A percentile compares a stretch with the other conserved stretches of the same genome.
Conservation (phyloP, 768 basidiomycete genomes). For the Xerocomellus dryophilus region DNA sequence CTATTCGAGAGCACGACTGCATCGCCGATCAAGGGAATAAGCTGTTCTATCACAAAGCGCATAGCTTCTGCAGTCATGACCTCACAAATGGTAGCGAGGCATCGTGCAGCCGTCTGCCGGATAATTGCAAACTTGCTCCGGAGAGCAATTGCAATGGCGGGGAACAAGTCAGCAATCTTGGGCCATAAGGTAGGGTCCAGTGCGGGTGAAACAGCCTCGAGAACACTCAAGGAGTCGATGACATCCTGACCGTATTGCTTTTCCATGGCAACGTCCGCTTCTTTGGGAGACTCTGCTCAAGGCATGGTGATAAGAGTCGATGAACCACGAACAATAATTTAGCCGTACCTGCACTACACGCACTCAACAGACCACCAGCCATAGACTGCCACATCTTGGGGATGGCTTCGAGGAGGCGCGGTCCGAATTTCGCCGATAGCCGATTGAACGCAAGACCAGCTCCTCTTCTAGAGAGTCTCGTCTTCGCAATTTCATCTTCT, state of each 20-base stretch:
- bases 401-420: conserved; percentile 67
- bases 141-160: conserved; percentile 71
- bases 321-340: not conserved
- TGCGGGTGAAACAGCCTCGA: conserved; percentile 77
- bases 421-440: conserved; percentile 74
- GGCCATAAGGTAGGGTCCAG: conserved; percentile 69
- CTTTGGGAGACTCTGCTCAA: conserved; percentile 47
- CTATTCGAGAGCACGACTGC: conserved; percentile 68
- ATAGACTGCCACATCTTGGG: conserved; percentile 96
- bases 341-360: conserved; percentile 61
- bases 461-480: conserved; percentile 77
- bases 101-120: conserved; percentile 81
- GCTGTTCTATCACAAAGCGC: conserved; percentile 81
- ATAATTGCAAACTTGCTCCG: conserved; percentile 87
- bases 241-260: conserved; percentile 82
- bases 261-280: conserved; percentile 64
- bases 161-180: conserved; percentile 69
- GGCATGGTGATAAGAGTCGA: not conserved
- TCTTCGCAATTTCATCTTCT: conserved; percentile 55
- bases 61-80: conserved; percentile 84
- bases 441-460: conserved; percentile 80
- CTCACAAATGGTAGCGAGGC: conserved; percentile 84
- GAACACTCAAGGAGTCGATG: conserved; percentile 87
- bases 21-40: conserved; percentile 82
- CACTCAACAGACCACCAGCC: conserved; percentile 69